Evolutionary conservation across 306 rosid genomes (phyloP).

Genomic region (Chamaecrista fasciculata): DNA sequence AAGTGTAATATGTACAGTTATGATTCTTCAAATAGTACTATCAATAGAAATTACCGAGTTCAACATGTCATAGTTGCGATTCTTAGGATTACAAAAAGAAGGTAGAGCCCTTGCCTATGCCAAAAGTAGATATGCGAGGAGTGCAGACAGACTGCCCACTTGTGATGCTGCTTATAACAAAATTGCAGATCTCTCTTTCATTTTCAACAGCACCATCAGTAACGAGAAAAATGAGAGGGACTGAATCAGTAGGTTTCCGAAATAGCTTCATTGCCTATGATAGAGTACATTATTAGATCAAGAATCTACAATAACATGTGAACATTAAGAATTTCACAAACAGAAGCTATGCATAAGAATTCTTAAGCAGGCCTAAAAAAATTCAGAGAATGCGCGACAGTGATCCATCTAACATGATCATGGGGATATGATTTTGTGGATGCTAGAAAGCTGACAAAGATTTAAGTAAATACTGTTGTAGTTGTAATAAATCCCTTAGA

Average conservation of each 20-base stretch:
- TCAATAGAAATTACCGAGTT: slow-evolving; percentile 18
- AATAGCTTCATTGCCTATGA: slow-evolving; percentile 81
- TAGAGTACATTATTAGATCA: slow-evolving; percentile 28
- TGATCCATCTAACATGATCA: slow-evolving; percentile 17
- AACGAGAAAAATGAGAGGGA: slow-evolving; percentile 79
- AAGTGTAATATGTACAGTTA: neutral
- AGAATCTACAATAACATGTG: neutral
- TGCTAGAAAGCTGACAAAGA: slow-evolving; percentile 18
- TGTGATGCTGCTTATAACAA: slow-evolving; percentile 48
- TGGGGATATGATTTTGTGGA: slow-evolving; percentile 1
- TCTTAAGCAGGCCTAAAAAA: slow-evolving; percentile 6
- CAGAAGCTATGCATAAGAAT: slow-evolving; percentile 5
- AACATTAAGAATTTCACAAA: slow-evolving; percentile 30
- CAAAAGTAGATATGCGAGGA: slow-evolving; percentile 80
- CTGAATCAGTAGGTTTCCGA: slow-evolving; percentile 44
- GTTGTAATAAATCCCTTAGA: slow-evolving; percentile 13
- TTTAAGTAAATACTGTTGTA: neutral
- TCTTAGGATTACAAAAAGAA: slow-evolving; percentile 26
- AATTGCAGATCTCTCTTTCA: slow-evolving; percentile 79
- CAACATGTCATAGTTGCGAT: neutral
- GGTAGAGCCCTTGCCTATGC: slow-evolving; percentile 68
- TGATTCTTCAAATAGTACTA: neutral
- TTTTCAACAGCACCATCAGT: slow-evolving; percentile 91
- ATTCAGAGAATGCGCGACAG: slow-evolving; percentile 3
- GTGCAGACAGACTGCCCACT: slow-evolving; percentile 41